phyloP scores from a whole-genome alignment of 768 basidiomycete species.

The Hydnomerulius pinastri region DNA sequence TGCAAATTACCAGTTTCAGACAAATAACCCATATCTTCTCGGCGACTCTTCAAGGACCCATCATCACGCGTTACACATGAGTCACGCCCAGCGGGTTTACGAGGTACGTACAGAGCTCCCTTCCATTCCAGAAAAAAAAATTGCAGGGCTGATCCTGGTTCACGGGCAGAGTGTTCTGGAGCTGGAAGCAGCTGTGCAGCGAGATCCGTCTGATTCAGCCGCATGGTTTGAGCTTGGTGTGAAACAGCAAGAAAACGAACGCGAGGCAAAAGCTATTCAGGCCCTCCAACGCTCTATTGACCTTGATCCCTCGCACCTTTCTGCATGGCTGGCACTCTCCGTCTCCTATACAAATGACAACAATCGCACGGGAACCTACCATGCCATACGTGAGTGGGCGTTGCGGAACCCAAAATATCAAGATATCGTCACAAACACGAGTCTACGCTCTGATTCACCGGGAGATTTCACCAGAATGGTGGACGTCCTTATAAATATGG shows the following conservation, averaged over 20 bases:
- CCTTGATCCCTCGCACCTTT: slow-evolving; percentile 73
- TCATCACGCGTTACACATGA: slow-evolving; percentile 45
- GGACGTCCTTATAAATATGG: slow-evolving; percentile 81
- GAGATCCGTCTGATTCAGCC: slow-evolving; percentile 62
- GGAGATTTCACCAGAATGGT: slow-evolving; percentile 55
- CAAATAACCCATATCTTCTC: slow-evolving; percentile 74
- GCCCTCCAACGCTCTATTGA: slow-evolving; percentile 81
- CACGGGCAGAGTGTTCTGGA: slow-evolving; percentile 74
- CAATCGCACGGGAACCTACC: slow-evolving; percentile 70
- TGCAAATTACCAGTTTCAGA: slow-evolving; percentile 68
- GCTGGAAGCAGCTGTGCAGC: slow-evolving; percentile 87
- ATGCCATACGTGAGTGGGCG: slow-evolving; percentile 86
- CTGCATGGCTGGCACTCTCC: slow-evolving; percentile 88
- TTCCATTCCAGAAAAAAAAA: slow-evolving; percentile 8
- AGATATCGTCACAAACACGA: slow-evolving; percentile 42
- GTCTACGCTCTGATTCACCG: slow-evolving; percentile 28
- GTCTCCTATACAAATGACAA: slow-evolving; percentile 91
- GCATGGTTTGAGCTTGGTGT: slow-evolving; percentile 95
- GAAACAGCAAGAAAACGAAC: slow-evolving; percentile 97
- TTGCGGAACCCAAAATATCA: slow-evolving; percentile 55
- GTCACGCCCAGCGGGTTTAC: slow-evolving; percentile 27
- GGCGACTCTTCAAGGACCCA: slow-evolving; percentile 55
- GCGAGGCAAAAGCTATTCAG: slow-evolving; percentile 85
- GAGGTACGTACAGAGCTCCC: slow-evolving; percentile 38
- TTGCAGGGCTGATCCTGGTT: slow-evolving; percentile 18